A percentile compares a stretch with the other conserved stretches of the same genome.
Conservation (phyloP, 2,329 filamentous ascomycete genomes). For the Ceratocystis huliohia region DNA sequence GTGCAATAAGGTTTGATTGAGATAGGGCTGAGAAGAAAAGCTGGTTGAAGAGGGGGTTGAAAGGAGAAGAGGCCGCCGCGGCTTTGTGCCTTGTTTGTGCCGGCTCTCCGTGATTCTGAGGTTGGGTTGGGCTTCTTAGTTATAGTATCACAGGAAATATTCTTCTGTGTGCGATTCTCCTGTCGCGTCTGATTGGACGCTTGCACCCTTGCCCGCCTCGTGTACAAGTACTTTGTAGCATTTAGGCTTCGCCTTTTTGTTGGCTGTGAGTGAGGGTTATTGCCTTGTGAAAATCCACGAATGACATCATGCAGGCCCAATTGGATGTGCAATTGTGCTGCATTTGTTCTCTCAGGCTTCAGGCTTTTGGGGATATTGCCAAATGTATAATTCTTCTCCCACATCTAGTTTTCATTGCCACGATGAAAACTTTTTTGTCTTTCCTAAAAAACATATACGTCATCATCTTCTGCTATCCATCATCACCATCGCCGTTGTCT, state of each 20-base stretch:
- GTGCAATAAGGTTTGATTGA: slow-evolving; percentile 7
- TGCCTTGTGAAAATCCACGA: background rate
- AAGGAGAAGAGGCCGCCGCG: too few species aligned
- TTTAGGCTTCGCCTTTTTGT: background rate
- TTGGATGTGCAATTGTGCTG: background rate
- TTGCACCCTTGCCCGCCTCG: background rate
- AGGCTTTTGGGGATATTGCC: slow-evolving; percentile 5
- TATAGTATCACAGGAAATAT: background rate
- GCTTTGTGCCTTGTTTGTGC: background rate
- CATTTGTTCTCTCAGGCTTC: background rate
- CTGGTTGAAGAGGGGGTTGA: background rate
- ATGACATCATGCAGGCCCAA: slow-evolving; percentile 5
- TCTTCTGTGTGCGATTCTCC: background rate
- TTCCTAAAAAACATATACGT: background rate
- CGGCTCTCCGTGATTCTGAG: background rate
- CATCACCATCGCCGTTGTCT: background rate
- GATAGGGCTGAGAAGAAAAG: background rate
- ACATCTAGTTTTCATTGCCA: background rate
- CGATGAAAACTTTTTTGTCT: background rate
- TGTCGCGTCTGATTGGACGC: background rate
- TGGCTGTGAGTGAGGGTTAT: background rate
- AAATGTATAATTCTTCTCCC: background rate
- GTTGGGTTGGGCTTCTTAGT: background rate
- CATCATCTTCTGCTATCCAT: background rate
- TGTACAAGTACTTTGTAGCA: background rate